Base-by-base conservation (phyloP, 768 basidiomycete species). In the Suillus hirtellus region DNA sequence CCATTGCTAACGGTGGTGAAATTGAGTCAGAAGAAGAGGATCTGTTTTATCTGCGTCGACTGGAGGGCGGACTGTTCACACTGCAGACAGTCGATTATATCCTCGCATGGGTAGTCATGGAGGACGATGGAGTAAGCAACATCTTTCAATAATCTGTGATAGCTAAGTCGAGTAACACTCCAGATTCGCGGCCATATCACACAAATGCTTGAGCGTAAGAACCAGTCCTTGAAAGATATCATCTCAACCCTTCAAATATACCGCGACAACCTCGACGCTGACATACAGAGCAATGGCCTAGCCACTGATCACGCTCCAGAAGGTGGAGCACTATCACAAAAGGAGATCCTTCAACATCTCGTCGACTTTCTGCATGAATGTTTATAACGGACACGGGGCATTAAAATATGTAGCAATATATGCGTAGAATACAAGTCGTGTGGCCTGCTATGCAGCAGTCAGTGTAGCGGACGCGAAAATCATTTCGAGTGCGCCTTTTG, bases 31-130 rank as follows among this genome's bases (percentile, higher is more conserved):
- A 89, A 38, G 84, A 89, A 64, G 88, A 91, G 68, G 89, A 93
- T 37, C 67, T 83, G 19, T 91, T 88, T 81, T 98, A 99, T 78
- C 78, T 97, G n/a, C 86, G 89, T 38, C 84, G 90, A 61, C 77
- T 99, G 42, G 95, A 97, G 63, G 87, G 88, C 2, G 97, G 97
- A 0, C 76, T 97, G 50, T 95, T 92, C 71, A 90, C 89, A 1
- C 76, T 99, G 9, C 96, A 99, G 70, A 94, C 89, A 19, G 85
- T 94, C 46, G 96, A 99, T 74, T 98, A 96, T 69, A 91, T 98
- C 64, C 76, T 98, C 44, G 95, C 92, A 6, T 99, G 97, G 97
- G 76, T 98, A 34, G 84, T 87, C 61, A 96, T 98, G 95, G 97
- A 99, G 77, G 96, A 99, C 69, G 96, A 99, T 69, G 97, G 96